Evolutionary conservation across 2,329 filamentous ascomycete species (phyloP), one percentile per base, ranked within the genome.

Genomic region (Claviceps arundinis): DNA sequence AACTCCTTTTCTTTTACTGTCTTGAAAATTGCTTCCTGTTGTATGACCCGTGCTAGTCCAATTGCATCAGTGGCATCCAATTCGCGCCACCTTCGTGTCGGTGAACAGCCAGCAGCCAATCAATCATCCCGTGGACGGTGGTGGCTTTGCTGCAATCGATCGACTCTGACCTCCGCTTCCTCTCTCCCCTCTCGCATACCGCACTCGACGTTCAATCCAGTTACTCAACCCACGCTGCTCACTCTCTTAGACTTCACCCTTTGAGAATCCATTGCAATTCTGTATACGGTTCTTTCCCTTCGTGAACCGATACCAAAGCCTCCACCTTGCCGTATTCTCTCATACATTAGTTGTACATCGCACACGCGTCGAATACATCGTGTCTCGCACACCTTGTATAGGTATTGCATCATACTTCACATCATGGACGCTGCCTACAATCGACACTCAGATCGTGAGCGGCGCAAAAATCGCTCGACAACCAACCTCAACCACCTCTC

Each of bases 401-500:
- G 40, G n/a, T 9, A 34, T 19, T 44, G 6, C 16, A 22, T 11
- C 37, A 16, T 22, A 13, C 6, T 11, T 8, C 22, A 22, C 54
- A 56, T 51, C 54, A 64, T 83, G 80, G 80, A 83, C 57, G 70
- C 75, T 56, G 76, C 77, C 54, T 82, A 80, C 64, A 79, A 78
- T 56, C 79, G 80, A 57, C 77, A 82, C 61, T 70, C 78, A 50
- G 75, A 74, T 58, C 73, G 76, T 57, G 70, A 74, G 45, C 73
- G 78, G 54, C 77, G 77, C 56, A 78, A 80, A 66, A 77, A 75
- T 60, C 74, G 76, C 58, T 82, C 80, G 22, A 73, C 73, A 30
- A 77, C 74, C 48, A 81, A 76, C 64, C 68, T 82, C 56, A 76
- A 77, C 60, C 76, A 81, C 59, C 73, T 82, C 54, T 74, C 77